Percentiles rank a stretch among this genome's conserved stretches.
These are phyloP conservation scores for Inga leiocalycina DNA, from an alignment of 306 rosid genomes.

Conservation along the genomic window DNA sequence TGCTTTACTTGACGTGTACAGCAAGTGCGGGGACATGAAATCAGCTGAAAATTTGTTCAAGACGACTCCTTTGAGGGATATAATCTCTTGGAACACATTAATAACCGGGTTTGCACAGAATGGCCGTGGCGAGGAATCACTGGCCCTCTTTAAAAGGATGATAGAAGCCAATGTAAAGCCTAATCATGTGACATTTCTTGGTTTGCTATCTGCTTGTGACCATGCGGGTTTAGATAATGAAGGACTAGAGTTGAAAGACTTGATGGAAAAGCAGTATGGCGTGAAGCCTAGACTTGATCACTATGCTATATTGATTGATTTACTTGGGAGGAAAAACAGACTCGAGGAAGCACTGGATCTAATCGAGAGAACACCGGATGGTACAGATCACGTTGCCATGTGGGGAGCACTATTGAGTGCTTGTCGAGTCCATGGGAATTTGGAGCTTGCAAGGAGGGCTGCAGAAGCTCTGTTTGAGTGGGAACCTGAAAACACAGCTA, in stretches of 20 bases:
- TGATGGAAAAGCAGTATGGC: slow-evolving; percentile 50
- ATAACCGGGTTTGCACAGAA: slow-evolving; percentile 63
- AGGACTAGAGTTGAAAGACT: slow-evolving; percentile 50
- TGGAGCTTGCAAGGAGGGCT: slow-evolving; percentile 55
- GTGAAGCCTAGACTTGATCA: slow-evolving; percentile 53
- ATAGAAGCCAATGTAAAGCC: slow-evolving; percentile 55
- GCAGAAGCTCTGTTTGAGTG: slow-evolving; percentile 60
- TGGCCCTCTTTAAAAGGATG: slow-evolving; percentile 55
- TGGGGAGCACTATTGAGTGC: slow-evolving; percentile 74
- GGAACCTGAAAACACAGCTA: slow-evolving; percentile 63
- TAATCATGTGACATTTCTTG: slow-evolving; percentile 65
- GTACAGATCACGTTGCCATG: slow-evolving; percentile 46
- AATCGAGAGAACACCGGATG: slow-evolving; percentile 44
- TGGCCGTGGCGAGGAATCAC: slow-evolving; percentile 51
- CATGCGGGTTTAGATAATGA: slow-evolving; percentile 58
- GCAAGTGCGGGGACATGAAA: slow-evolving; percentile 61
- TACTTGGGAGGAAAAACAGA: slow-evolving; percentile 67
- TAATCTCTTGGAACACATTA: slow-evolving; percentile 57
- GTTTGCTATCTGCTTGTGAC: slow-evolving; percentile 57
- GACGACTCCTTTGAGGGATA: slow-evolving; percentile 42
- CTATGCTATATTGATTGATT: slow-evolving; percentile 62
- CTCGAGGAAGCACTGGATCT: slow-evolving; percentile 53
- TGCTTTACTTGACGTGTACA: slow-evolving; percentile 65
- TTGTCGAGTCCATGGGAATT: slow-evolving; percentile 57
- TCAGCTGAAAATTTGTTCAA: slow-evolving; percentile 57